phyloP scores from a whole-genome alignment of 352 stramenopile genomes.

The Phytophthora meadii region DNA sequence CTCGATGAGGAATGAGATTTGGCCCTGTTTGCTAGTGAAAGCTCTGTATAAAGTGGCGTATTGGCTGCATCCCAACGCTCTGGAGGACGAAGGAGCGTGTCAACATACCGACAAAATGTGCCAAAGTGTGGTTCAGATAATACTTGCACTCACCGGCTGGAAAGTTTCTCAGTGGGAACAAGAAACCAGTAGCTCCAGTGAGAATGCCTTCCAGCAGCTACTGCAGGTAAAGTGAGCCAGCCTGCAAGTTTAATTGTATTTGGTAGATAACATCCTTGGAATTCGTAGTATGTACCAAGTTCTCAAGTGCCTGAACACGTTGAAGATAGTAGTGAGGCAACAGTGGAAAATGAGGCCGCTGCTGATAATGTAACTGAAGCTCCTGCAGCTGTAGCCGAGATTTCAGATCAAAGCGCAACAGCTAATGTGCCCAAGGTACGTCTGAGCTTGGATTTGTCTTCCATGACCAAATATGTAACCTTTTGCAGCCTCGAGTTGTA shows the following conservation, averaged over 20 bases:
- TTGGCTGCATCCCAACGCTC: slow-evolving; percentile 44
- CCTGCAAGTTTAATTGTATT: neutral
- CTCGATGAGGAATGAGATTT: slow-evolving; percentile 70
- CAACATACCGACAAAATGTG: slow-evolving; percentile 24
- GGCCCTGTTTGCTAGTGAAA: slow-evolving; percentile 71
- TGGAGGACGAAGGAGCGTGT: neutral
- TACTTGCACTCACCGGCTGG: slow-evolving; percentile 65
- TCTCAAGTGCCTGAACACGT: slow-evolving; percentile 11
- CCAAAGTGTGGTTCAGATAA: slow-evolving; percentile 34
- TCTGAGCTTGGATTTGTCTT: neutral
- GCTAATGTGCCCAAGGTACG: slow-evolving; percentile 14
- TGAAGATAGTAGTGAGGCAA: slow-evolving; percentile 23
- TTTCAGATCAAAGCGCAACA: neutral
- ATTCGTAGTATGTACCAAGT: slow-evolving; percentile 29
- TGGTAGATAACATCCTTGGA: neutral
- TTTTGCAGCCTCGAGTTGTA: slow-evolving; percentile 47
- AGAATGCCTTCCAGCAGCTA: slow-evolving; percentile 49
- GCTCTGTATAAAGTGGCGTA: slow-evolving; percentile 73
- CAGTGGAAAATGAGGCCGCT: slow-evolving; percentile 13
- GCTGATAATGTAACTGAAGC: slow-evolving; percentile 10
- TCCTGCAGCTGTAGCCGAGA: slow-evolving; percentile 4
- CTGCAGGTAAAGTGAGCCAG: slow-evolving; percentile 32
- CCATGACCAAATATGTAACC: slow-evolving; percentile 20
- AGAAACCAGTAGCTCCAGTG: slow-evolving; percentile 13
- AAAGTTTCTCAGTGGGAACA: slow-evolving; percentile 56